Conservation (phyloP, 176 grass and related monocot species). For the Triticum dicoccoides region DNA sequence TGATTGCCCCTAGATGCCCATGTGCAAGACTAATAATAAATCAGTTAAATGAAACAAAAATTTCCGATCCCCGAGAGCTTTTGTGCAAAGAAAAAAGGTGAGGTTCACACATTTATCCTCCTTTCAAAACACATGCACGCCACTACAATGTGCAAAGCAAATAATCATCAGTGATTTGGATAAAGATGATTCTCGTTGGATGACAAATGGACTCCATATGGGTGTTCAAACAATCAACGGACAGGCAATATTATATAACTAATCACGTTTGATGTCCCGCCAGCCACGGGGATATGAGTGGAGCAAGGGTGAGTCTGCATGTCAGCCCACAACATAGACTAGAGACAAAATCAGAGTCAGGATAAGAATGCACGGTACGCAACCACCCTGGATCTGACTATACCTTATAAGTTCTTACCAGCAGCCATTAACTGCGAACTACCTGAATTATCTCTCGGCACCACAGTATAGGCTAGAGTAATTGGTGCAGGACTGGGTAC, state of each 20-base stretch:
- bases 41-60: background rate
- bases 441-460: slow-evolving; percentile 55
- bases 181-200: slow-evolving; percentile 20
- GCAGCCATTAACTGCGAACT: slow-evolving; percentile 42
- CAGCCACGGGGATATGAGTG: background rate
- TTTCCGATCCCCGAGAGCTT: background rate
- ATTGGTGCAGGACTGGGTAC: slow-evolving; percentile 36
- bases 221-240: slow-evolving; percentile 51
- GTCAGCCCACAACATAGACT: background rate
- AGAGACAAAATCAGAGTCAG: slow-evolving; percentile 14
- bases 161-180: slow-evolving; percentile 36
- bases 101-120: background rate
- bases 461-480: slow-evolving; percentile 60
- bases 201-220: slow-evolving; percentile 44
- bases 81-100: slow-evolving; percentile 22
- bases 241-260: slow-evolving; percentile 10
- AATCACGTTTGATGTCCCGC: background rate
- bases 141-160: slow-evolving; percentile 41
- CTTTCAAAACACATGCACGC: slow-evolving; percentile 36
- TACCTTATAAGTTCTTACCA: slow-evolving; percentile 34
- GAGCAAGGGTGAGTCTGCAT: slow-evolving; percentile 22
- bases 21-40: slow-evolving; percentile 23
- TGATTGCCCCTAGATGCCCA: slow-evolving; percentile 20
- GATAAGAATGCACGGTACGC: slow-evolving; percentile 14
- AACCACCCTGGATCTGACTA: slow-evolving; percentile 13